Conservation (phyloP, 2,329 filamentous ascomycete species). For the Hysterium pulicare region DNA sequence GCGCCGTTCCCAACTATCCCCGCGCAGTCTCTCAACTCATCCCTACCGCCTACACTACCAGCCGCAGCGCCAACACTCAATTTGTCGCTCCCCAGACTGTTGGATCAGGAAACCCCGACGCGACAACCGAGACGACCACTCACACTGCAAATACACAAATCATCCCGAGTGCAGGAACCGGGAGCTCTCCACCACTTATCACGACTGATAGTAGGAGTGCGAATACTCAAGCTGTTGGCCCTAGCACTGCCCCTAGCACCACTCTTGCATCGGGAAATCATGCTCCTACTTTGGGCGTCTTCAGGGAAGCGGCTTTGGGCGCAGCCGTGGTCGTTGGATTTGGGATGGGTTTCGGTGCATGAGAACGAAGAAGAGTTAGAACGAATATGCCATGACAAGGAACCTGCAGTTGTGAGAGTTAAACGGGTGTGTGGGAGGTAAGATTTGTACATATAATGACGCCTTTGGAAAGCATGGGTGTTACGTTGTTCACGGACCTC, state of each 20-base stretch:
- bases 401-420: too few species aligned
- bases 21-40: conserved; percentile 3
- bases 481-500: too few species aligned
- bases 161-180: conserved; percentile 2
- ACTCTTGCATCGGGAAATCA: background rate
- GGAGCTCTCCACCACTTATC: conserved; percentile 2
- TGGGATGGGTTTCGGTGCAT: too few species aligned
- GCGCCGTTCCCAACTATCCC: background rate
- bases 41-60: conserved; percentile 4
- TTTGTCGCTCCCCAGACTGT: conserved; percentile 4
- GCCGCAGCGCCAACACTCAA: conserved; percentile 6
- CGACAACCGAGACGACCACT: conserved; percentile 4
- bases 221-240: conserved; percentile 7
- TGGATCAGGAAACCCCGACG: background rate
- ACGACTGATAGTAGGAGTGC: conserved; percentile 5
- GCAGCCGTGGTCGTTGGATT: background rate
- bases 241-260: background rate
- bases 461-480: too few species aligned
- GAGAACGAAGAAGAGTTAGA: too few species aligned
- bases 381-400: too few species aligned
- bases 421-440: too few species aligned
- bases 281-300: background rate
- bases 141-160: conserved; percentile 7
- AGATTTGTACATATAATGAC: too few species aligned
- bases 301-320: background rate